Evolutionary conservation across 2,329 filamentous ascomycete species (phyloP).

Genomic region (Penicillium hordei): DNA sequence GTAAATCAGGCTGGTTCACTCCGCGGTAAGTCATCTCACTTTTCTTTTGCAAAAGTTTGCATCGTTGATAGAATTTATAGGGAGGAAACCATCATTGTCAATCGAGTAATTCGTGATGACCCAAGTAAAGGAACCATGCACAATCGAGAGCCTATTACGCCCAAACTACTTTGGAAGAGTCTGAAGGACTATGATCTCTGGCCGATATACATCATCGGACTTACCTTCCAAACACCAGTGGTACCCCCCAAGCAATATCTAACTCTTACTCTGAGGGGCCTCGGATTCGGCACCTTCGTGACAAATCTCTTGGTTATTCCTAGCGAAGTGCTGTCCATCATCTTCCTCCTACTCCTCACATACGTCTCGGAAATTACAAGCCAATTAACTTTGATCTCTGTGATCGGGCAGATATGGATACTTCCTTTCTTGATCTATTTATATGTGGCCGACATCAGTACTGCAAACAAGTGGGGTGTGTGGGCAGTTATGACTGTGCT

Average conservation of each 20-base stretch:
- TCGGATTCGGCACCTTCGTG: constrained; percentile 57
- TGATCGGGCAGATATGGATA: constrained; percentile 54
- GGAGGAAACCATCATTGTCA: constrained; percentile 68
- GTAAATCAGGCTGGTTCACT: constrained; percentile 60
- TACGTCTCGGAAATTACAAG: constrained; percentile 41
- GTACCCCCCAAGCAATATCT: constrained; percentile 30
- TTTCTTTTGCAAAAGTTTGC: background rate
- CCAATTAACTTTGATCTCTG: constrained; percentile 52
- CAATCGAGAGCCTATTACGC: constrained; percentile 52
- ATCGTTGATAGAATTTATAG: constrained; percentile 5
- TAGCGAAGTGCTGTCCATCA: constrained; percentile 51
- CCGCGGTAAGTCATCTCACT: constrained; percentile 42
- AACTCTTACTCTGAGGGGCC: constrained; percentile 42
- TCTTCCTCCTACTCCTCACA: constrained; percentile 33
- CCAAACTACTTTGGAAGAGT: constrained; percentile 50
- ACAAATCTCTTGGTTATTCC: constrained; percentile 61
- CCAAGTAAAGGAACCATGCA: constrained; percentile 58
- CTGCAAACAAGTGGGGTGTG: constrained; percentile 52
- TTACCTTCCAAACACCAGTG: constrained; percentile 39
- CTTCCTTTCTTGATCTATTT: constrained; percentile 56
- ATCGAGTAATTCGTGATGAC: constrained; percentile 55
- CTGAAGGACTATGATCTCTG: constrained; percentile 56
- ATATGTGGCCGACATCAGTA: constrained; percentile 45
- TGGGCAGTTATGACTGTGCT: constrained; percentile 55
- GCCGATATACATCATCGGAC: constrained; percentile 52